Base-by-base conservation (phyloP, 371 early-diverging fungal species). In the Rhizopus stolonifer region DNA sequence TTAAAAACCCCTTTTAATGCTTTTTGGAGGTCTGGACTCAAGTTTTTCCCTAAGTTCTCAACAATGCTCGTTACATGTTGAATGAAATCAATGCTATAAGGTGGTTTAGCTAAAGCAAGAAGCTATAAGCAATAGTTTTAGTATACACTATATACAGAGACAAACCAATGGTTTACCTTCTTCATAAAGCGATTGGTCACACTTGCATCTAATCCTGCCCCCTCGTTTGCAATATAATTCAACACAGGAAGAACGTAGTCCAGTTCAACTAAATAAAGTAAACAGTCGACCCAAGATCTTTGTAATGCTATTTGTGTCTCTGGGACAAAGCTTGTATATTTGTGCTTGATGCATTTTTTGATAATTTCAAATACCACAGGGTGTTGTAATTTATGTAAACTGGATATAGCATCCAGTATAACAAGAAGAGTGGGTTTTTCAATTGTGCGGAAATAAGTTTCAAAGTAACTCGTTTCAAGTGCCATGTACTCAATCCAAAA, bases 331-430 rank as follows among this genome's bases (percentile, higher is more conserved):
- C 65, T 71, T 31, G 58, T 42, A 25, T 67, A 60, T 19, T 61
- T 56, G 39, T 67, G 63, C 6, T 55, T 45, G 17, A 71, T 52
- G 49, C 64, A 78, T 46, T 32, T 61, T 64, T 70, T 75, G 34
- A 85, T 69, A 5, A 80, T 77, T 10, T 70, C 60, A 61, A 88
- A 85, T 14, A 88, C 81, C 1, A 74, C 62, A 2, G 82, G 74
- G 50, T 80, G 84, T 38, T 85, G 83, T 21, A 85, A 38, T 24
- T 85, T 85, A 54, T 87, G 88, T 38, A 74, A 67, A 44, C 67
- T 72, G 0, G 87, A 85, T 58, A 88, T 85, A 60, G 81, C 89
- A 52, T 89, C 89, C 21, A 89, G 64, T 31, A 89, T 47, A 13
- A 85, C 54, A 36, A 83, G 67, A 14, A 85, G 76, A 1, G 77